Conservation (phyloP, 2,329 filamentous ascomycete genomes). For the Chaetomium olivaceum region DNA sequence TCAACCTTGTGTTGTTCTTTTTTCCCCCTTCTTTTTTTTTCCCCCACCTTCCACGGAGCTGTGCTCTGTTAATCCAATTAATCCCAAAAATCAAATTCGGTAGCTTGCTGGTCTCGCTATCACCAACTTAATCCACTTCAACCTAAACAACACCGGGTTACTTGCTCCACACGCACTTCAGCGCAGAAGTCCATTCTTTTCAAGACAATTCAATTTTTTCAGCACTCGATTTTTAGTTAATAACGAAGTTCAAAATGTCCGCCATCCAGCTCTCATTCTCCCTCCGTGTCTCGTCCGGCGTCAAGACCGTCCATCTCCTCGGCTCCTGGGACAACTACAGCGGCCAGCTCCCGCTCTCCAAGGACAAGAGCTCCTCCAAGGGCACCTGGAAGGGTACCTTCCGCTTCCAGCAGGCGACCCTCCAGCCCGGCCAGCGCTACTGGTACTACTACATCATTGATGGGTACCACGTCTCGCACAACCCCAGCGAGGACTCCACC, state of each 20-base stretch:
- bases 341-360: conserved; percentile 90
- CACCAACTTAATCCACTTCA: conserved; percentile 39
- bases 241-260: conserved; percentile 66
- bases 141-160: conserved; percentile 52
- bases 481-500: conserved; percentile 84
- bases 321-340: conserved; percentile 98
- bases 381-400: conserved; percentile 96
- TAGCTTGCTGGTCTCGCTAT: conserved; percentile 51
- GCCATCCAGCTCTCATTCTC: conserved; percentile 92
- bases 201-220: conserved; percentile 37
- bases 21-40: conserved; percentile 32
- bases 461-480: conserved; percentile 96
- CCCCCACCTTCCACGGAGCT: conserved; percentile 37
- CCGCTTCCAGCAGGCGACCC: conserved; percentile 84
- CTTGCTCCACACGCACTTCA: conserved; percentile 53
- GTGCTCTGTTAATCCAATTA: conserved; percentile 40
- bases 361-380: conserved; percentile 80
- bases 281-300: conserved; percentile 91
- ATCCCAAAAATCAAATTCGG: conserved; percentile 40
- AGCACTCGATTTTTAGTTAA: conserved; percentile 32
- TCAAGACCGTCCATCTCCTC: conserved; percentile 96
- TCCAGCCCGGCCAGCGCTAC: conserved; percentile 89
- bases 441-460: conserved; percentile 99
- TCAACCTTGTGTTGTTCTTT: conserved; percentile 54
- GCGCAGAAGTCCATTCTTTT: conserved; percentile 42